Evolutionary conservation across 2,329 filamentous ascomycete genomes (phyloP), one percentile per base, ranked within the genome.

Genomic region (Aaosphaeria pasadenensis): DNA sequence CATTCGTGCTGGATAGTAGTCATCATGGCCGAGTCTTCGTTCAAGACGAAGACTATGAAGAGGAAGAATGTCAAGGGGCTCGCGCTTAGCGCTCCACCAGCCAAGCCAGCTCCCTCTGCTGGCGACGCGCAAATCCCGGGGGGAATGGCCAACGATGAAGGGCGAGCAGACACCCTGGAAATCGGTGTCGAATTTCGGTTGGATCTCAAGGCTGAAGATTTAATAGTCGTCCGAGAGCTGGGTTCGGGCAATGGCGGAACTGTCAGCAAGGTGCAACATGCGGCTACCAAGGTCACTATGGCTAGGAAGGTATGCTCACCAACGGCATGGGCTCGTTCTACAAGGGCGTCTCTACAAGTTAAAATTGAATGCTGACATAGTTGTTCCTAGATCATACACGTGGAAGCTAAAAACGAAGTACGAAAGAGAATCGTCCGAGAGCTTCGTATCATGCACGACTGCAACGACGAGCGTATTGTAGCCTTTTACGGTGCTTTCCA

Each of bases 21-120:
- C 11, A 40, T 40, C 58, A 84, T 84, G 79, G 77, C 79, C 55
- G 81, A 85, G 66, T 63, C 62, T 32, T 72, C 75, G 46, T 84
- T 86, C 72, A 80, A 84, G 69, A 77, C 80, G 48, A 78, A 82
- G 69, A 95, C 94, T 53, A 88, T 99, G 86, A 97, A 96, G 85
- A 87, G 92, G 80, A 96, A 97, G 83, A 99, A 99, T 71, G 88
- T 95, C 73, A 97, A 97, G 77, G 92, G 91, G 35, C 86, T 99
- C 44, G 91, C 91, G 58, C 79, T 99, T 67, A 91, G 84, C 63
- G 85, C 89, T 43, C 85, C 87, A 28, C 81, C 87, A 42, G 86
- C 89, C 39, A 89, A 90, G 55, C 64, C 77, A 53, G 83, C 85
- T 46, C 85, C 89, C 30, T 86, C 89, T 41, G 87, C 90, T 62